Evolutionary conservation across 2,329 filamentous ascomycete genomes (phyloP).

Genomic region (Phoma sp.): DNA sequence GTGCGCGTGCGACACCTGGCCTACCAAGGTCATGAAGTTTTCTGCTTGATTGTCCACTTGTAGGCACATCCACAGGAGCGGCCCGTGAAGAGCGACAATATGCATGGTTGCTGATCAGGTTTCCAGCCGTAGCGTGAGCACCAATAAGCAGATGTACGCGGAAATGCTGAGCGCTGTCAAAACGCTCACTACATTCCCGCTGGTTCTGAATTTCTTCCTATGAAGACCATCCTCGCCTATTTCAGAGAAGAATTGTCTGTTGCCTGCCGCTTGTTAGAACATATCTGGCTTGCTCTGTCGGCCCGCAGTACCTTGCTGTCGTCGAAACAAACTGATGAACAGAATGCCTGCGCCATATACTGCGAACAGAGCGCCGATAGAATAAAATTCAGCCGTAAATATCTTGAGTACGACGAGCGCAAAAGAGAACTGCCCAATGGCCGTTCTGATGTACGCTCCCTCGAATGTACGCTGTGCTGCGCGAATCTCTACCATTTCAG

Average conservation of each 20-base stretch:
- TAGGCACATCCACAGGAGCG: background rate
- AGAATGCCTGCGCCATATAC: slow-evolving; percentile 87
- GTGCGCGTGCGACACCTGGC: background rate
- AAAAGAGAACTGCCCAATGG: slow-evolving; percentile 93
- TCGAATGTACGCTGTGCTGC: slow-evolving; percentile 97
- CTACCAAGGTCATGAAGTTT: background rate
- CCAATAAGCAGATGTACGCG: slow-evolving; percentile 66
- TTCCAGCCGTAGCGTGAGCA: slow-evolving; percentile 61
- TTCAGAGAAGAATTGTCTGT: slow-evolving; percentile 86
- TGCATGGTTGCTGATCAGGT: slow-evolving; percentile 26
- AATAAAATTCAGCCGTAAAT: slow-evolving; percentile 95
- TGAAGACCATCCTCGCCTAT: slow-evolving; percentile 65
- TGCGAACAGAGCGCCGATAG: slow-evolving; percentile 94
- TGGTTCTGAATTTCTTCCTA: slow-evolving; percentile 68
- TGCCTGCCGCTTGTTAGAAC: slow-evolving; percentile 55
- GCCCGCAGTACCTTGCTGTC: slow-evolving; percentile 68
- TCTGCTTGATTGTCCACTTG: background rate
- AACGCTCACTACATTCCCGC: slow-evolving; percentile 69
- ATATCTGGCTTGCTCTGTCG: background rate
- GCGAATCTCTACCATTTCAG: slow-evolving; percentile 91
- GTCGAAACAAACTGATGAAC: slow-evolving; percentile 80
- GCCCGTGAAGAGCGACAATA: background rate
- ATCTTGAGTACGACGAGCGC: slow-evolving; percentile 94
- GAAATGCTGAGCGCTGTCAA: slow-evolving; percentile 67
- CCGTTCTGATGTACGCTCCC: slow-evolving; percentile 94